Percentiles rank a stretch among this genome's conserved stretches.
phyloP scores from a whole-genome alignment of 1,139 yeast genomes.

The Blastobotrys buckinghamii region DNA sequence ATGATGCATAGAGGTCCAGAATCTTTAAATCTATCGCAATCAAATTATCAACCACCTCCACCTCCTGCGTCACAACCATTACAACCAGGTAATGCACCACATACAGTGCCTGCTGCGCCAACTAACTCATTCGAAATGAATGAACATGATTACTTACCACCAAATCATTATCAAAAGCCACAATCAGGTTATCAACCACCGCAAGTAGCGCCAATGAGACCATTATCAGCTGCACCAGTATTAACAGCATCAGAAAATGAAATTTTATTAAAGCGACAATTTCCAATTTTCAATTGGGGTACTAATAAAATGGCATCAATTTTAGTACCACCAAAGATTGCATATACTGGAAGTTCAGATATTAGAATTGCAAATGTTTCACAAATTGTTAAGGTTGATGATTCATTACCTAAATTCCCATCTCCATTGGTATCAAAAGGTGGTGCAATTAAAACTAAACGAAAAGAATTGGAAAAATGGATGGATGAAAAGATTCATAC shows the following conservation, averaged over 20 bases:
- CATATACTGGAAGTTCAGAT: slow-evolving; percentile 25
- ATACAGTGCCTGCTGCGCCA: neutral
- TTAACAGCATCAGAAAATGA: slow-evolving; percentile 28
- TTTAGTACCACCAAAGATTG: slow-evolving; percentile 39
- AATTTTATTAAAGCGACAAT: slow-evolving; percentile 45
- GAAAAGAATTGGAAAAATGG: slow-evolving; percentile 65
- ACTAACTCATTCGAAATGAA: no score
- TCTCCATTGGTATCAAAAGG: slow-evolving; percentile 49
- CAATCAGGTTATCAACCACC: slow-evolving; percentile 4
- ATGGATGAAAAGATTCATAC: slow-evolving; percentile 33
- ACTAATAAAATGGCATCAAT: slow-evolving; percentile 41
- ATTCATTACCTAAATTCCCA: slow-evolving; percentile 42
- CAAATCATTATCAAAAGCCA: neutral
- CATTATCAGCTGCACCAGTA: slow-evolving; percentile 4
- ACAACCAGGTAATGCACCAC: neutral
- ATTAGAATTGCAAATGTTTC: slow-evolving; percentile 29
- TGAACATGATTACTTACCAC: neutral
- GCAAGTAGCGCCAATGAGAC: slow-evolving; percentile 5
- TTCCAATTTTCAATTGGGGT: slow-evolving; percentile 76
- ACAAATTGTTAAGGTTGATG: slow-evolving; percentile 30
- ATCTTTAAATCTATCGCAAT: slow-evolving; percentile 10
- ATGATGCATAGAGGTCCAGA: slow-evolving; percentile 3
- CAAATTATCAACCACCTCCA: slow-evolving; percentile 1
- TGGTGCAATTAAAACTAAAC: slow-evolving; percentile 43
- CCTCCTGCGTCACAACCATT: slow-evolving; percentile 6